These are phyloP conservation scores for Fusarium domesticum DNA, from an alignment of 2,329 filamentous ascomycete genomes.

Conservation along the genomic window DNA sequence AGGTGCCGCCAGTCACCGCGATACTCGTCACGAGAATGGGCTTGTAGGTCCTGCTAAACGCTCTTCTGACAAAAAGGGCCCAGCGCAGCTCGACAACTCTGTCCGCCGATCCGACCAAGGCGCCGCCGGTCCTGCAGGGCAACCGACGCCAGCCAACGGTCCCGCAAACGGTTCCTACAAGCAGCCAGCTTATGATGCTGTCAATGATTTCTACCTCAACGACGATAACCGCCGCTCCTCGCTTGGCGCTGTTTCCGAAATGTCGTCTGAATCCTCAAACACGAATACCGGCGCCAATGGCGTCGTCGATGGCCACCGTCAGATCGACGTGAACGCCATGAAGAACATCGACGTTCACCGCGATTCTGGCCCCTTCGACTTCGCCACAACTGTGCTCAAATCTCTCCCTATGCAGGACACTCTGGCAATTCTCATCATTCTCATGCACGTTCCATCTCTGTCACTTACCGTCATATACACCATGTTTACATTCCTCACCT, in stretches of 20 bases:
- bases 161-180: slow-evolving; percentile 37
- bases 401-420: slow-evolving; percentile 92
- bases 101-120: slow-evolving; percentile 34
- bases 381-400: slow-evolving; percentile 81
- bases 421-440: slow-evolving; percentile 91
- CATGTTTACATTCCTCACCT: slow-evolving; percentile 88
- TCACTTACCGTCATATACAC: slow-evolving; percentile 86
- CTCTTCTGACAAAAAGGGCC: slow-evolving; percentile 44
- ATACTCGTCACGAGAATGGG: slow-evolving; percentile 82
- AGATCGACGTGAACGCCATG: slow-evolving; percentile 67
- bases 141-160: slow-evolving; percentile 29
- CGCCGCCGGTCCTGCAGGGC: slow-evolving; percentile 31
- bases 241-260: slow-evolving; percentile 53
- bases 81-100: slow-evolving; percentile 42
- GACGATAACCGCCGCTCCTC: slow-evolving; percentile 47
- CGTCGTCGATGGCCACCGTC: slow-evolving; percentile 52
- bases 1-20: slow-evolving; percentile 62
- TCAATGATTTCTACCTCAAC: slow-evolving; percentile 40
- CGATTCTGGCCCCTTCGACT: slow-evolving; percentile 68
- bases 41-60: slow-evolving; percentile 60
- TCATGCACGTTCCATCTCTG: slow-evolving; percentile 87
- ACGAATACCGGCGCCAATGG: slow-evolving; percentile 37
- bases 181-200: slow-evolving; percentile 33
- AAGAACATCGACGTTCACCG: slow-evolving; percentile 67
- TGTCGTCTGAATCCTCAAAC: slow-evolving; percentile 52